Conservation (phyloP, 257 asterid species). For the Solanum dulcamara region DNA sequence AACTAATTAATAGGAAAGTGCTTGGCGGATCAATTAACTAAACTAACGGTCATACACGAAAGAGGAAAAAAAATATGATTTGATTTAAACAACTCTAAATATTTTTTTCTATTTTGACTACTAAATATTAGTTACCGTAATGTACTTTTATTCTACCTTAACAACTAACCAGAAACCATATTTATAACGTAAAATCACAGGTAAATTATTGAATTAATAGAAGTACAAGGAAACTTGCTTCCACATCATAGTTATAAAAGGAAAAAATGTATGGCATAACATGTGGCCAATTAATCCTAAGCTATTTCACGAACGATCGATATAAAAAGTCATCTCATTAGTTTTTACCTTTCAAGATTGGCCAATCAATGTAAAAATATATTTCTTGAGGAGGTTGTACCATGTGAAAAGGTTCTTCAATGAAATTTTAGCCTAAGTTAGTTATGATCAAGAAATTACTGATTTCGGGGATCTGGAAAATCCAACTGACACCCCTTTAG, state of each 20-base stretch:
- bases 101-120: neutral
- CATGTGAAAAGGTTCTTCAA: neutral
- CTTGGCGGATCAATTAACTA: neutral
- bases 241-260: neutral
- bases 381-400: too few relatives aligned
- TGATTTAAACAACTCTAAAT: neutral
- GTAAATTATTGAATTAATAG: neutral
- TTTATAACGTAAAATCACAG: neutral
- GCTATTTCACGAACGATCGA: neutral
- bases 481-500: neutral
- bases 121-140: neutral
- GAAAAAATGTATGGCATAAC: neutral
- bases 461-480: neutral
- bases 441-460: too few relatives aligned
- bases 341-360: neutral
- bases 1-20: neutral
- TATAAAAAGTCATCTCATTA: neutral
- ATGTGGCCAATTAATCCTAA: neutral
- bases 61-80: neutral
- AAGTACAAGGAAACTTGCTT: neutral
- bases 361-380: neutral
- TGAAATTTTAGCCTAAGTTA: neutral
- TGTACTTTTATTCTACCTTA: neutral
- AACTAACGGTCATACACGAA: neutral
- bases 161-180: too few relatives aligned